Percentiles rank a stretch among this genome's conserved stretches.
Evolutionary conservation across 306 rosid species (phyloP).

Genomic region (Vigna angularis): DNA sequence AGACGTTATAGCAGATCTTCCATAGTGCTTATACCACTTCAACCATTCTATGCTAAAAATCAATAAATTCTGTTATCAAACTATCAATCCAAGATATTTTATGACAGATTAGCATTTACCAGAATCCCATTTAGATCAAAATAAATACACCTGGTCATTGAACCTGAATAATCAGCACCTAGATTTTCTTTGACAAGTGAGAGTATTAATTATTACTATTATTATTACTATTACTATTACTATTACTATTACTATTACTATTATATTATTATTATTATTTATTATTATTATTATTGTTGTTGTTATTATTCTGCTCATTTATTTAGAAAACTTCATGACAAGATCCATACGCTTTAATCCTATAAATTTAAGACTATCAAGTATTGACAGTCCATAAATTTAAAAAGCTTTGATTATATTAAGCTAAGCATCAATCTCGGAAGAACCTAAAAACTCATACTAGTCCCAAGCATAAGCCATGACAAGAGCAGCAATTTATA

Average conservation of each 20-base stretch:
- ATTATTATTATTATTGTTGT: not conserved
- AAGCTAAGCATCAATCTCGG: not conserved
- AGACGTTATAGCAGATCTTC: not conserved
- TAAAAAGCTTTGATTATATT: not conserved
- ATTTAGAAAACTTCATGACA: not conserved
- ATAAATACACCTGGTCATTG: not conserved
- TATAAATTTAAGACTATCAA: not conserved
- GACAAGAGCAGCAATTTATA: not conserved
- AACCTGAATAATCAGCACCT: not conserved
- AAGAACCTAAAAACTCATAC: constrained; percentile 2
- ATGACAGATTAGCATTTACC: not conserved
- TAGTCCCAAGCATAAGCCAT: constrained; percentile 4
- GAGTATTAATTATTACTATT: not conserved
- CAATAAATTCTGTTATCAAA: not conserved
- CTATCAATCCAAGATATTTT: not conserved
- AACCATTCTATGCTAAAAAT: not conserved
- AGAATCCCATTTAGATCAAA: not conserved
- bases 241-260: too few relatives aligned
- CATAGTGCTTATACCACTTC: not conserved
- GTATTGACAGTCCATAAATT: constrained; percentile 6
- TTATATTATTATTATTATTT: too few relatives aligned
- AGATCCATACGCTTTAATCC: not conserved
- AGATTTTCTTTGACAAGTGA: not conserved
- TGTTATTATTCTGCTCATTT: not conserved
- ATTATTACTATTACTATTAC: not conserved